These are phyloP conservation scores for Gonium pectorale DNA, from an alignment of 139 green algal genomes.

Conservation along the genomic window DNA sequence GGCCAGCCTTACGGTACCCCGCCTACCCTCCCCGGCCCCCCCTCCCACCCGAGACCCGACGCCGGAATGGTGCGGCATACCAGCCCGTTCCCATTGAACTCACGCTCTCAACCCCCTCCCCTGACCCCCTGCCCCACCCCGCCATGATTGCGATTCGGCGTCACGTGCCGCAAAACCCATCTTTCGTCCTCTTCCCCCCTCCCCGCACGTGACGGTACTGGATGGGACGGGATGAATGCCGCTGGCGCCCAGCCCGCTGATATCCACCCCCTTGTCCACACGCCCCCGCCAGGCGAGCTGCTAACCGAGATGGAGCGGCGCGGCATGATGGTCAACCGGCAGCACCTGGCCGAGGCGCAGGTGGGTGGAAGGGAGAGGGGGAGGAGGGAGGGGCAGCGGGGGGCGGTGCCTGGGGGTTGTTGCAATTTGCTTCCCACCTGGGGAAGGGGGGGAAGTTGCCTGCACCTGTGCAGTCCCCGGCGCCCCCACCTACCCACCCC, in stretches of 20 bases:
- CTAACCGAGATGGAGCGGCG: slow-evolving; percentile 95
- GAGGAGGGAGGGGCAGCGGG: not conserved
- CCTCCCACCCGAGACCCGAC: too few relatives aligned
- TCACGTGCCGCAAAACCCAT: not conserved
- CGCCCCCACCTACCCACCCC: too few relatives aligned
- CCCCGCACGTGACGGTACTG: too few relatives aligned
- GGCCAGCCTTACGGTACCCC: too few relatives aligned
- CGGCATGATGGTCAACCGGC: slow-evolving; percentile 55
- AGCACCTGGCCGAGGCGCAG: slow-evolving; percentile 63
- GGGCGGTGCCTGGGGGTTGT: too few relatives aligned
- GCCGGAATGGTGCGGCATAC: too few relatives aligned
- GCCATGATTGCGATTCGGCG: not conserved
- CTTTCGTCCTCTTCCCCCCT: not conserved
- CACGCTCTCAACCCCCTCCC: not conserved
- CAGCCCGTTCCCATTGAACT: not conserved
- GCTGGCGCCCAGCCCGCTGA: too few relatives aligned
- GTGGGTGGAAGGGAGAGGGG: not conserved
- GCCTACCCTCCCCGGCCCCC: too few relatives aligned
- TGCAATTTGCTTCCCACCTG: too few relatives aligned
- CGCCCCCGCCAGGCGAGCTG: slow-evolving; percentile 77
- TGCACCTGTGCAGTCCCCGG: too few relatives aligned
- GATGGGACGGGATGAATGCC: slow-evolving; percentile 71
- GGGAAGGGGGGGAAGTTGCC: too few relatives aligned
- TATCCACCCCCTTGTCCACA: slow-evolving; percentile 63
- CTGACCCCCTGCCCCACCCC: not conserved